Evolutionary conservation across 257 asterid genomes (phyloP).

Genomic region (Solanum corneliomulleri): DNA sequence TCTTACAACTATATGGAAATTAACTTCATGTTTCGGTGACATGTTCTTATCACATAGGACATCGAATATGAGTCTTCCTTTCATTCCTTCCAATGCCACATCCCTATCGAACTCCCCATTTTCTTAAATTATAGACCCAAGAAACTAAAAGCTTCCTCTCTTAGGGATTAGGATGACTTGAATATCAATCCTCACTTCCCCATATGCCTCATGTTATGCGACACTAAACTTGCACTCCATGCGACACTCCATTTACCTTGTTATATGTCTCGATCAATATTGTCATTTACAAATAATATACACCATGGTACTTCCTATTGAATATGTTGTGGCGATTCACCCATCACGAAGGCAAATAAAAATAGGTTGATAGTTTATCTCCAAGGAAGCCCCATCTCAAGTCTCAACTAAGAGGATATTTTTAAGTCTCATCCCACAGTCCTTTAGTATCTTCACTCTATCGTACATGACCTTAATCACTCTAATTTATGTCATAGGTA

Average conservation of each 20-base stretch:
- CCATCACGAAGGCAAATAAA: background rate
- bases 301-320: background rate
- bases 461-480: background rate
- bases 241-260: background rate
- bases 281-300: background rate
- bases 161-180: background rate
- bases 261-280: background rate
- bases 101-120: background rate
- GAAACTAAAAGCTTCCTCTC: background rate
- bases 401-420: background rate
- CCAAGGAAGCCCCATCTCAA: background rate
- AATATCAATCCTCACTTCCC: background rate
- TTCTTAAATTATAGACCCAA: background rate
- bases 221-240: background rate
- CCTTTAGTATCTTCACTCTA: background rate
- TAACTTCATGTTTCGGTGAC: background rate
- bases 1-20: background rate
- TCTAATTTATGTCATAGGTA: background rate
- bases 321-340: background rate
- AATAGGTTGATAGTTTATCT: background rate
- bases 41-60: background rate
- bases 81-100: background rate
- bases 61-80: background rate
- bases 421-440: background rate
- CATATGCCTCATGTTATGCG: background rate